Conservation (phyloP, 768 basidiomycete genomes). For the Multifurca ochricompacta region DNA sequence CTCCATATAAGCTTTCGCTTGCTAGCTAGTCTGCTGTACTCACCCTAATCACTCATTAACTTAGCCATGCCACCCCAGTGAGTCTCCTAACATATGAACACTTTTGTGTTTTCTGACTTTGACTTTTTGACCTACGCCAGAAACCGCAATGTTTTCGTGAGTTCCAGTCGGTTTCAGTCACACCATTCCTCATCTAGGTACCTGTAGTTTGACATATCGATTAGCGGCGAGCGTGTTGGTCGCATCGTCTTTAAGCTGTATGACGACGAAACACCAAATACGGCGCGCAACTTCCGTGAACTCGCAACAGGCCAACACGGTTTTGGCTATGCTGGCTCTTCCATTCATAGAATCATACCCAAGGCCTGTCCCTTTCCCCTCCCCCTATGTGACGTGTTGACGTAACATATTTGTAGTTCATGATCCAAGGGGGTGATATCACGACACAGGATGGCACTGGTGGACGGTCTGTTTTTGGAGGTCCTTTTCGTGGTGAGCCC, state of each 20-base stretch:
- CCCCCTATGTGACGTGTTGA: background rate
- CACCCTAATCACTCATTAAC: background rate
- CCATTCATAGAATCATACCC: slow-evolving; percentile 59
- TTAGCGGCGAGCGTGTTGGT: slow-evolving; percentile 27
- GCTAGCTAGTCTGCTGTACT: background rate
- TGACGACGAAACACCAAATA: slow-evolving; percentile 42
- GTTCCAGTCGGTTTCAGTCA: background rate
- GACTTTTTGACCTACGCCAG: background rate
- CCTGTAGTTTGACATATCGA: slow-evolving; percentile 29
- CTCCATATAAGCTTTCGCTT: background rate
- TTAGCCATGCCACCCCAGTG: background rate
- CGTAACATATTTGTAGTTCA: slow-evolving; percentile 38
- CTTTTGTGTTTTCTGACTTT: background rate
- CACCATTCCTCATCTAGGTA: background rate
- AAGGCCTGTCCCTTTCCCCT: slow-evolving; percentile 32
- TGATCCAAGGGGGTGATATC: slow-evolving; percentile 87
- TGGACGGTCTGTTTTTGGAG: slow-evolving; percentile 81
- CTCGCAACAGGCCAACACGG: slow-evolving; percentile 44
- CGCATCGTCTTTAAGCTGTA: slow-evolving; percentile 49
- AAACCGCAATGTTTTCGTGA: slow-evolving; percentile 14
- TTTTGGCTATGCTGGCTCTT: slow-evolving; percentile 40
- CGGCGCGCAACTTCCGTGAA: slow-evolving; percentile 49
- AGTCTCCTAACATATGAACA: background rate
- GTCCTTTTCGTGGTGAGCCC: slow-evolving; percentile 59
- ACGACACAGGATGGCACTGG: slow-evolving; percentile 68